Base-by-base conservation (phyloP, 176 grass and related monocot species). In the Oryza rufipogon region DNA sequence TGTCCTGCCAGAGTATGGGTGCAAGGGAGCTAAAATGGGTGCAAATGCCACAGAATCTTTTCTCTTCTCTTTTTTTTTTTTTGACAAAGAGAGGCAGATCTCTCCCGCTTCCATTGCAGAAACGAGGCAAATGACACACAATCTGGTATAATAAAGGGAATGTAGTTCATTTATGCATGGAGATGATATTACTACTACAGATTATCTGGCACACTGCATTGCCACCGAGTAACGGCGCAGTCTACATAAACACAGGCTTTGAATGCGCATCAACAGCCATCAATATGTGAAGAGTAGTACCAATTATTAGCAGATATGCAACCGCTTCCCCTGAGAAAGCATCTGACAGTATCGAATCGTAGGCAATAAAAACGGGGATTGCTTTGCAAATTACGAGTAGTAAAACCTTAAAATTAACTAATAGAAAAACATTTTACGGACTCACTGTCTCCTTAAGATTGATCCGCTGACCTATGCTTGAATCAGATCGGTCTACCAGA, bases 101-200 rank as follows among this genome's bases (percentile, higher is more conserved):
- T 39, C 38, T 39, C 5, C 38, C 5, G 38, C 38, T 39, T 39
- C 38, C 38, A 39, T 39, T 39, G 6, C 38, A 39, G 38, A 39
- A 39, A 39, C 38, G 38, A 39, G 38, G 38, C 6, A 76, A 25
- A 72, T 41, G 49, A 64, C 70, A 63, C 7, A 17, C 48, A 70
- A 81, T 85, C 51, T 33, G 42, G 30, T 13, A n/a, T 38, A 84
- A 33, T 84, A 80, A 84, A 68, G 34, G 34, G 34, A 36, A 0
- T 74, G 48, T 80, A 64, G 60, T 46, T 41, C 44, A 77, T 87
- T 77, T 71, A 85, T 69, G 52, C 13, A 84, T 46, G 23, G 14
- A 47, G 47, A 74, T 73, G 32, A 5, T 10, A 11, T 2, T 20
- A 2, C 19, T n/a, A 23, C 20, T 23, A 7, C 25, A 38, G 13